Evolutionary conservation across 495 filamentous ascomycete genomes (phyloP), one percentile per base, ranked within the genome.

Genomic region (Penicillium maclennaniae): DNA sequence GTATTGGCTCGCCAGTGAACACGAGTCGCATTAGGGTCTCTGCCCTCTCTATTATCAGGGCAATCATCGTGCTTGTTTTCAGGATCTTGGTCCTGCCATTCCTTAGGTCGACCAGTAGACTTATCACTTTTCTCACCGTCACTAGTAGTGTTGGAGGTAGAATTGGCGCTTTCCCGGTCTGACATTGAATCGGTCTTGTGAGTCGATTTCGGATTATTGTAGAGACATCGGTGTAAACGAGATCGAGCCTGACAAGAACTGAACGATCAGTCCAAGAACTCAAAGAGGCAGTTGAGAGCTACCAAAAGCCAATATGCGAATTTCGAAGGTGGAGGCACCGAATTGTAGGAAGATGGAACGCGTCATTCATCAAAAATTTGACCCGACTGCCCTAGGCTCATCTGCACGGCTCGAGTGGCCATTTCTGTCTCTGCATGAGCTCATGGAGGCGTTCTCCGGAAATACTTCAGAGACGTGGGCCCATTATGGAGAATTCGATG

Each of bases 1-100:
- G 16, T 14, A 15, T 40, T 51, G 8, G 59, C 61, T 49, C 55
- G 54, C 31, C 63, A 68, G 14, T 54, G 60, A 9, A 68, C 55
- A 1, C 56, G 59, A n/a, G 51, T 43, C 12, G 56, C 7, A 7
- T 31, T 12, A 9, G 41, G 8, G 43, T 26, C 43, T 47, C 28
- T 47, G 27, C 10, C 19, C 28, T 6, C 9, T 23, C 37, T 55
- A 2, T 49, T 19, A 43, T 34, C 7, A 34, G 38, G 16, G 39
- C 15, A 28, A 17, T 16, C 36, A 43, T n/a, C 26, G 36, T 25
- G 16, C 7, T 27, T 36, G 25, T 4, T 12, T 12, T 12, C 10
- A 10, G 8, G 8, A 34, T 12, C 1, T 12, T 31, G 49, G 26
- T 40, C 43, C 15, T 10, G 34, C 1, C 23, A 9, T 7, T 45